Evolutionary conservation across 805 yeast genomes (phyloP), one percentile per base, ranked within the genome.

Genomic region (Starmerella floris): DNA sequence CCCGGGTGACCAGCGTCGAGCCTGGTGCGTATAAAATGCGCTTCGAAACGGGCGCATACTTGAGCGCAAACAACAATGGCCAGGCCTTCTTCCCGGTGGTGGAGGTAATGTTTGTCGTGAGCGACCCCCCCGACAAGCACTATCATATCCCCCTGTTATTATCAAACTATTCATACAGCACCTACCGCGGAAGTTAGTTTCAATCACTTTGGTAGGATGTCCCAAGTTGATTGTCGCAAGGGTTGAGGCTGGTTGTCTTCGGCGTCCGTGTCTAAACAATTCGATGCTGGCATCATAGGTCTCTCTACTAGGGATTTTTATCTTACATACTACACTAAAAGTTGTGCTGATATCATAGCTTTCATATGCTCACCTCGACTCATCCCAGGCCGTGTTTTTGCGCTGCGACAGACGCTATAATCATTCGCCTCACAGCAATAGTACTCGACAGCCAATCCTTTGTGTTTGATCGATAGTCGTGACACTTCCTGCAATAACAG

Each of bases 81-180:
- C 38, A 41, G 45, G 53, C 53, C 43, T 85, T 85, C 58, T 87
- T 85, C 67, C 96, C 96, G 0, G 79, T 72, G 56, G 84, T 85
- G 8, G 95, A 87, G 46, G 81, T 87, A 31, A 66, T 70, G 1
- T 87, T 87, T 56, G 71, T 70, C 25, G 74, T 87, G 3, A 69
- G 69, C 5, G 67, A 68, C 49, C 80, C 81, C 0, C 78, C 83
- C 0, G 83, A 78, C 46, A 65, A 73, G 30, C 97, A 87, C 59
- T 87, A 84, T 61, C 97, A 87, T 58, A 79, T 87, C 42, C 97
- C 97, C 0, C 63, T 87, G 48, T 68, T 87, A 41, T 65, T 87
- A 44, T 77, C 94, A 35, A 83, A 83, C 56, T 83, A 79, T 62
- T 79, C 94, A 27, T 87, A 85, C 63, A 75, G 94, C 5, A 87